Base-by-base conservation (phyloP, 345 rosid genomes). In the Passiflora organensis region DNA sequence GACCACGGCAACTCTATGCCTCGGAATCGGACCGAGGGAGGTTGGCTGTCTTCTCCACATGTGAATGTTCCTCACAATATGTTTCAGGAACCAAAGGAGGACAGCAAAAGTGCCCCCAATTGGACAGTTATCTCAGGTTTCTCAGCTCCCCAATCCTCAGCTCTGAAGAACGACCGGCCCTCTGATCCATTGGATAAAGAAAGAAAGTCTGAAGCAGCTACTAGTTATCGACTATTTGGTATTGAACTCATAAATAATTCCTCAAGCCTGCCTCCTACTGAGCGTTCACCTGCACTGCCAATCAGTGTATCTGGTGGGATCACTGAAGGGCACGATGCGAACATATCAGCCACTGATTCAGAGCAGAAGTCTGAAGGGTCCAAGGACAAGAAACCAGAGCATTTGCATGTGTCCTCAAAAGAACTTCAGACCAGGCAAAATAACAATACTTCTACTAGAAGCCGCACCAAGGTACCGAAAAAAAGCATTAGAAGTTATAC, bases 351-450 rank as follows among this genome's bases (percentile, higher is more conserved):
- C 14, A 67, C 67, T 48, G 83, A 76, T 55, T 58, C 82, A 14
- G 95, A 85, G 47, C 75, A 59, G 53, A 83, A 81, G 46, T 75
- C 81, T 1, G 85, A 76, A 59, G 56, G 51, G 53, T 63, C 71
- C 34, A 76, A 73, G 59, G 96, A 82, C 65, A 79, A 57, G 71
- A 79, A 76, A 60, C 62, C 67, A 32, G 95, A 81, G 48, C 78
- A 67, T 43, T 22, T 73, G 8, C 79, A 74, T 57, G 59, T 70
- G 41, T 70, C 75, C 24, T 71, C 74, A 11, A 87, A 79, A 70
- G 98, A 88, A 68, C 71, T 64, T 43, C 89, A 81, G 43, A 77
- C 70, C 76, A 84, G 75, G 80, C 72, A 68, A 59, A 68, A 43
- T 55, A 60, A 28, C 34, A 28, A 20, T n/a, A 8, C 54, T 15